A percentile compares a stretch with the other conserved stretches of the same genome.
Conservation (phyloP, 768 basidiomycete species). For the Pleurotus ostreatus region DNA sequence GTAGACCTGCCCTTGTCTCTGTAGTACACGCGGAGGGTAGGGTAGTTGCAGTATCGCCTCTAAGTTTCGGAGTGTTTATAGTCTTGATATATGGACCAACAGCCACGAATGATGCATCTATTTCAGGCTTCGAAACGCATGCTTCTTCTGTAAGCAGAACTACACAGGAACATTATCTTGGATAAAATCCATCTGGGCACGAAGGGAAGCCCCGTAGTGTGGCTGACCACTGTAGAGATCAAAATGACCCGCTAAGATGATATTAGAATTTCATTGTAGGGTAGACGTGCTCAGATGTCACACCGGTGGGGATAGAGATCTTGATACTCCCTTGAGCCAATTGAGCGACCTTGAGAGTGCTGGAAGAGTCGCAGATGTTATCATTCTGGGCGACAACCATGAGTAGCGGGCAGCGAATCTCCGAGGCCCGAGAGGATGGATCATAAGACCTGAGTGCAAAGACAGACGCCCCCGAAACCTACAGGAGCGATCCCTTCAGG, state of each 20-base stretch:
- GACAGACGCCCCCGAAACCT: slow-evolving; percentile 12
- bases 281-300: neutral
- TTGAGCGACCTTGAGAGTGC: slow-evolving; percentile 9
- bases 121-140: too few species aligned
- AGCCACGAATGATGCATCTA: too few species aligned
- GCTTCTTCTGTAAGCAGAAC: too few species aligned
- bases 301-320: slow-evolving; percentile 11
- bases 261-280: too few species aligned
- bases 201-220: slow-evolving; percentile 14
- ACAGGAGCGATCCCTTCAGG: neutral
- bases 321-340: slow-evolving; percentile 12
- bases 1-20: too few species aligned
- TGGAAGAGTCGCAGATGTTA: neutral
- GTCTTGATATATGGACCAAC: too few species aligned
- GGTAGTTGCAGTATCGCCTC: too few species aligned
- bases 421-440: neutral
- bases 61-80: too few species aligned
- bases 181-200: slow-evolving; percentile 19
- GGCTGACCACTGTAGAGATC: slow-evolving; percentile 16
- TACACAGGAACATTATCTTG: slow-evolving; percentile 17
- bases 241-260: slow-evolving; percentile 17
- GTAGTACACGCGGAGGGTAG: too few species aligned
- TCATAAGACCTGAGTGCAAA: neutral
- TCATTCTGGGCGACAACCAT: neutral
- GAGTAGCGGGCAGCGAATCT: neutral